These are phyloP conservation scores for Dipteronia sinensis DNA, from an alignment of 345 rosid species.

Conservation along the genomic window DNA sequence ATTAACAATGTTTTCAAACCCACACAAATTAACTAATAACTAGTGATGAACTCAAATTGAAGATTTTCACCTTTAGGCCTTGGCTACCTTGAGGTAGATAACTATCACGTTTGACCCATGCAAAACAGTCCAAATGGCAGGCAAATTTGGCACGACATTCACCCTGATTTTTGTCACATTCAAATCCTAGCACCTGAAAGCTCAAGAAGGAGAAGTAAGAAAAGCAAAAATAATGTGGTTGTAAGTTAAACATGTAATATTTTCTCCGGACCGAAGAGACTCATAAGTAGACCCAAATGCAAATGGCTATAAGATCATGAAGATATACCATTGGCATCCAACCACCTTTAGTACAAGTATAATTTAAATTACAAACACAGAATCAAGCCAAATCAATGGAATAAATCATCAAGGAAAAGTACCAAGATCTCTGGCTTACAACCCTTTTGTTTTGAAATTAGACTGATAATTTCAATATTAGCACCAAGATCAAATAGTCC, in stretches of 20 bases:
- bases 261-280: neutral
- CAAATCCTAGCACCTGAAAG: constrained; percentile 86
- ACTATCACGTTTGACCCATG: constrained; percentile 99
- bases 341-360: neutral
- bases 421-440: neutral
- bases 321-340: neutral
- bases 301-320: neutral
- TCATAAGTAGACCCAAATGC: neutral
- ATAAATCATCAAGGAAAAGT: neutral
- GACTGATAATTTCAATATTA: neutral
- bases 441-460: neutral
- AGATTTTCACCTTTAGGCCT: constrained; percentile 74
- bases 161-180: constrained; percentile 86
- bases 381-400: neutral
- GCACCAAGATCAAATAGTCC: neutral
- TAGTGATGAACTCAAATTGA: constrained; percentile 13
- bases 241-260: constrained; percentile 8
- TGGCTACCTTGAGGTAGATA: constrained; percentile 99
- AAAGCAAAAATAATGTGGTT: constrained; percentile 14
- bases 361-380: neutral
- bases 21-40: neutral
- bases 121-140: constrained; percentile 98
- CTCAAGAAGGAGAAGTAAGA: constrained; percentile 22
- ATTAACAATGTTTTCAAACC: constrained; percentile 17
- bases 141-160: constrained; percentile 93